Evolutionary conservation across 108 stramenopile species (phyloP), one percentile per base, ranked within the genome.

Genomic region (Schizochytrium sp.): DNA sequence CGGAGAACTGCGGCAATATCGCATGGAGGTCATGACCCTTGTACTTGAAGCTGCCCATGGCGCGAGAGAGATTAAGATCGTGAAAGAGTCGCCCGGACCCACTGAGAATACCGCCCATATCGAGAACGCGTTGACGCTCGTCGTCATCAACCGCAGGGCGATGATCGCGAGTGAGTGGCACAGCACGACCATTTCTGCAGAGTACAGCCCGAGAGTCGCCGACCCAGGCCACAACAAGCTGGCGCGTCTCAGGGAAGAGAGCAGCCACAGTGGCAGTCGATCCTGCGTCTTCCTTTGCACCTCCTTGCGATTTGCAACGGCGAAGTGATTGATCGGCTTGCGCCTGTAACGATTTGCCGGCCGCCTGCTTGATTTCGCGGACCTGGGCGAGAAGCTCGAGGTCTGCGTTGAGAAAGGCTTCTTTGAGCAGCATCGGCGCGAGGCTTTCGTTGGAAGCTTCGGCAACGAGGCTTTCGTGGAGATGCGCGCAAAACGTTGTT

Each of bases 151-250:
- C 4, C 5, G 44, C 19, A 0, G 57, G 12, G 10, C 19, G 14
- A 44, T 88, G 88, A 47, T 88, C 88, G 4, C 19, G 10, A 5
- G 88, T 69, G 34, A 88, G 60, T 5, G 59, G 48, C 18, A 63
- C 88, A 16, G 25, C 60, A 14, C 45, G 60, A 60, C 60, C 88
- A 5, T 16, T 12, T 12, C 63, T 6, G 28, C 14, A 19, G 29
- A 88, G 44, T 0, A 63, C 88, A 60, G 60, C 60, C 10, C 88
- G 59, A 5, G 60, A 88, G 51, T 88, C 88, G 60, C 88, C 88
- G 63, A 88, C 60, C 88, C 88, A 88, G 5, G 28, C 60, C 4
- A 63, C 55, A 16, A 48, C 55, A 5, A 87, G 88, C 5, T 5
- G 5, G 16, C 14, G 10, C 6, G 14, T 23, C 10, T 29, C 60